phyloP scores from a whole-genome alignment of 1,284 basidiomycete genomes.

The Coniferiporia sulphurascens region DNA sequence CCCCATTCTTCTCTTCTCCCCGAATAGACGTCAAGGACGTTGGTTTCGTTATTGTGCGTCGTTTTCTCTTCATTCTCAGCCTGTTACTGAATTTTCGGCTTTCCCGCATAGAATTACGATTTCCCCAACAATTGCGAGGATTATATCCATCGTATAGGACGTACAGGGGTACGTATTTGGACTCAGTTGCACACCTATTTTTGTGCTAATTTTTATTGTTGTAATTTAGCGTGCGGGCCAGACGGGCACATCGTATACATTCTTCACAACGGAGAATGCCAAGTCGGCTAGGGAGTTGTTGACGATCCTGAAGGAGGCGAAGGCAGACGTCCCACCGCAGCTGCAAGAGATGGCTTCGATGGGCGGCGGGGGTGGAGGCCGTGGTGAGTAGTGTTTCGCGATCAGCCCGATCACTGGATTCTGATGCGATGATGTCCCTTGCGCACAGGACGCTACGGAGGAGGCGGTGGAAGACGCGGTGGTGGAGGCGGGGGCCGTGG shows the following conservation, averaged over 20 bases:
- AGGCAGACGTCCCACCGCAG: conserved; percentile 83
- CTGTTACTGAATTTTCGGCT: conserved; percentile 12
- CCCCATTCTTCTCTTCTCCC: conserved; percentile 30
- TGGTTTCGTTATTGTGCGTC: conserved; percentile 82
- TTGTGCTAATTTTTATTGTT: background rate
- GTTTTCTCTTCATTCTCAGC: conserved; percentile 7
- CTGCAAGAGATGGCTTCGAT: conserved; percentile 92
- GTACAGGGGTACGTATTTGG: conserved; percentile 64
- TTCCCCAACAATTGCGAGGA: conserved; percentile 97
- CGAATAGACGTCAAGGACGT: conserved; percentile 90
- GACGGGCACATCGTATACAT: conserved; percentile 91
- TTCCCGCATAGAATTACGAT: conserved; percentile 74
- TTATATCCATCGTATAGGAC: conserved; percentile 91
- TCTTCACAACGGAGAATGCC: conserved; percentile 94
- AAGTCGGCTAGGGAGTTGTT: conserved; percentile 93
- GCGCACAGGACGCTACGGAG: conserved; percentile 50
- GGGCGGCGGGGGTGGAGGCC: conserved; percentile 71
- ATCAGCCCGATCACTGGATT: conserved; percentile 10
- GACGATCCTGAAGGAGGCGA: conserved; percentile 85
- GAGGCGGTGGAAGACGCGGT: conserved; percentile 35
- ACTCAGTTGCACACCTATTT: conserved; percentile 18
- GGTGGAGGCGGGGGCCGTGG: conserved; percentile 38
- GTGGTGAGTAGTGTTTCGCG: conserved; percentile 43
- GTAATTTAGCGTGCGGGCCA: conserved; percentile 71
- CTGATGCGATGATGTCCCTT: background rate